Evolutionary conservation across 2,329 filamentous ascomycete genomes (phyloP).

Genomic region (Davidsoniella virescens): DNA sequence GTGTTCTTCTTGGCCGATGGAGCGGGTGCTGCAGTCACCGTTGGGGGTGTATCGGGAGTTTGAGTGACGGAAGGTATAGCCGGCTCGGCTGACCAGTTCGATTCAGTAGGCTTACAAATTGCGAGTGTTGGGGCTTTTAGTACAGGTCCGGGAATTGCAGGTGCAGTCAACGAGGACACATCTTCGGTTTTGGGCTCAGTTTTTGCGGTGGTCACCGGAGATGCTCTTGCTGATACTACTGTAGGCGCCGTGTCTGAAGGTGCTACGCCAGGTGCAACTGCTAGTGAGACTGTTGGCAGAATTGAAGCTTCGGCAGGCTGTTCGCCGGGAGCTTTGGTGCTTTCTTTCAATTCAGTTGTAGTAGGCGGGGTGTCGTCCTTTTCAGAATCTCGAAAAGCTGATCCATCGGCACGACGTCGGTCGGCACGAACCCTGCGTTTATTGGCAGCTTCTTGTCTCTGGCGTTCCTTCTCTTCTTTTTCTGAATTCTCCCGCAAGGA

Average conservation of each 20-base stretch:
- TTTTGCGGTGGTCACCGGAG: background rate
- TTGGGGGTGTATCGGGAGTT: slow-evolving; percentile 16
- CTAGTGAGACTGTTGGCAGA: background rate
- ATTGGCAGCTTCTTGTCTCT: slow-evolving; percentile 56
- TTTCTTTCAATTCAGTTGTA: slow-evolving; percentile 16
- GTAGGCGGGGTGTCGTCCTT: slow-evolving; percentile 21
- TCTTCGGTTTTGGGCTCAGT: background rate
- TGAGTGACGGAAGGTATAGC: background rate
- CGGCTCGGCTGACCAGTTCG: background rate
- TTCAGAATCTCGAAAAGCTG: slow-evolving; percentile 17
- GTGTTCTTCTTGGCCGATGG: slow-evolving; percentile 42
- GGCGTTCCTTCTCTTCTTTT: slow-evolving; percentile 58
- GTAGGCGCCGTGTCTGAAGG: background rate
- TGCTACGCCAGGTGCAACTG: background rate
- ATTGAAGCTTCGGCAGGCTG: background rate
- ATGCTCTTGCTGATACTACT: background rate
- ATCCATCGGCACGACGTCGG: slow-evolving; percentile 67
- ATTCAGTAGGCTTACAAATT: slow-evolving; percentile 6
- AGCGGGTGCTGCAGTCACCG: slow-evolving; percentile 27
- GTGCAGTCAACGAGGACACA: background rate
- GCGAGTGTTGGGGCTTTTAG: background rate
- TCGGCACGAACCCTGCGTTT: slow-evolving; percentile 73
- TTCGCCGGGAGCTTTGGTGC: background rate
- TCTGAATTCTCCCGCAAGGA: slow-evolving; percentile 47
- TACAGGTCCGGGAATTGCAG: background rate